Evolutionary conservation across 495 filamentous ascomycete genomes (phyloP).

Genomic region (Aspergillus nanangensis): DNA sequence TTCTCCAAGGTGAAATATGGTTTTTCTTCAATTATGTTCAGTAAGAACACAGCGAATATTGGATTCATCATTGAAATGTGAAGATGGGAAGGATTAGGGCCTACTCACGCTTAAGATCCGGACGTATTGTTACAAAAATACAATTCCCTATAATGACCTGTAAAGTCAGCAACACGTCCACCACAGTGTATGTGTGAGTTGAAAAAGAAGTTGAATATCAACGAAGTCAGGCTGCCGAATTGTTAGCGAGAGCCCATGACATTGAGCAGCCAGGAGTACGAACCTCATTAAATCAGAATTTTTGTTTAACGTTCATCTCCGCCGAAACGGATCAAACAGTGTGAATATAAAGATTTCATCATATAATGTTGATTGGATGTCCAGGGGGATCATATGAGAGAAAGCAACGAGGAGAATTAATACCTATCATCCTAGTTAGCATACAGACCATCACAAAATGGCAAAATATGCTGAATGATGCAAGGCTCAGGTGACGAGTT

Average conservation of each 20-base stretch:
- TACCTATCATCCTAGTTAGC: conserved; percentile 28
- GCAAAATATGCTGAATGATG: conserved; percentile 7
- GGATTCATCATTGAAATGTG: conserved; percentile 58
- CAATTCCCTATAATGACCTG: conserved; percentile 18
- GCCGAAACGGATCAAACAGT: conserved; percentile 86
- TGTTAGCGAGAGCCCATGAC: conserved; percentile 33
- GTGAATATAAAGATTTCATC: conserved; percentile 84
- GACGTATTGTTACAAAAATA: conserved; percentile 11
- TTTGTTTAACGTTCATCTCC: conserved; percentile 82
- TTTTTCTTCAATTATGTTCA: conserved; percentile 70
- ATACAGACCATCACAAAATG: conserved; percentile 8
- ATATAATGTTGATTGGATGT: conserved; percentile 48
- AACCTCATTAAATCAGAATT: conserved; percentile 99
- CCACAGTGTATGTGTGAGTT: conserved; percentile 20
- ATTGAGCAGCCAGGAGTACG: conserved; percentile 21
- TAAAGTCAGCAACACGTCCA: conserved; percentile 30
- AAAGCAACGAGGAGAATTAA: conserved; percentile 10
- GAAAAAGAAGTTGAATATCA: conserved; percentile 31
- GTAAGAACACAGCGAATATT: conserved; percentile 78
- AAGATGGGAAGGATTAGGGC: conserved; percentile 3
- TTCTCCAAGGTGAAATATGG: conserved; percentile 89
- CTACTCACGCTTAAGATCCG: conserved; percentile 24
- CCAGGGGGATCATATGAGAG: conserved; percentile 9
- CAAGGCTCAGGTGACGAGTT: conserved; percentile 88
- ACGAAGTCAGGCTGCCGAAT: conserved; percentile 38